Evolutionary conservation across 495 filamentous ascomycete species (phyloP).

Genomic region (Cladorrhinum samala): DNA sequence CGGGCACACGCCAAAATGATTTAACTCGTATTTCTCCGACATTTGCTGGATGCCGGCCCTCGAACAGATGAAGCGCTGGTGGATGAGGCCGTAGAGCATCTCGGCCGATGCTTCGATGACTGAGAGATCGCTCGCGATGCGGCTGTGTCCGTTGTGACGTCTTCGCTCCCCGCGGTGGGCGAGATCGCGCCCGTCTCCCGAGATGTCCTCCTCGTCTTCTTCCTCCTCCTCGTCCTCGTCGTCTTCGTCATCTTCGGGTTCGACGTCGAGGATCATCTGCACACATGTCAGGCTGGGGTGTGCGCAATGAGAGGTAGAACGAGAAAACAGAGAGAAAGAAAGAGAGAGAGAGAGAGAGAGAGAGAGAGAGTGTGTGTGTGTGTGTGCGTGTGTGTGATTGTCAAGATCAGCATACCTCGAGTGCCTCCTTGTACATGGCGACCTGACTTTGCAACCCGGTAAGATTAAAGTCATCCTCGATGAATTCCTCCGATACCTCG

Average conservation of each 20-base stretch:
- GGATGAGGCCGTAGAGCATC: slow-evolving; percentile 94
- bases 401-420: slow-evolving; percentile 35
- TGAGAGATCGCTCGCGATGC: slow-evolving; percentile 83
- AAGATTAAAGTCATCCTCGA: slow-evolving; percentile 99
- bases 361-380: too few species aligned
- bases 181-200: slow-evolving; percentile 51
- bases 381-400: too few species aligned
- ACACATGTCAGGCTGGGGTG: slow-evolving; percentile 12
- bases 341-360: too few species aligned
- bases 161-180: slow-evolving; percentile 43
- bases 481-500: slow-evolving; percentile 97
- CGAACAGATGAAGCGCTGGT: slow-evolving; percentile 98
- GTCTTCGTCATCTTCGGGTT: slow-evolving; percentile 87
- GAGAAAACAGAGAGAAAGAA: too few species aligned
- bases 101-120: slow-evolving; percentile 96
- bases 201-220: slow-evolving; percentile 70
- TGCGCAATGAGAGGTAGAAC: too few species aligned
- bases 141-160: slow-evolving; percentile 48
- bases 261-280: slow-evolving; percentile 98
- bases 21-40: slow-evolving; percentile 96
- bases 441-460: slow-evolving; percentile 93
- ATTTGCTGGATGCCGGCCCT: slow-evolving; percentile 95
- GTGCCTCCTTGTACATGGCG: slow-evolving; percentile 96
- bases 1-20: slow-evolving; percentile 91
- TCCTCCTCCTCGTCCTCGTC: slow-evolving; percentile 76